A percentile compares a stretch with the other conserved stretches of the same genome.
Conservation (phyloP, 129 eudicot genomes). For the Flaveria sonorensis region DNA sequence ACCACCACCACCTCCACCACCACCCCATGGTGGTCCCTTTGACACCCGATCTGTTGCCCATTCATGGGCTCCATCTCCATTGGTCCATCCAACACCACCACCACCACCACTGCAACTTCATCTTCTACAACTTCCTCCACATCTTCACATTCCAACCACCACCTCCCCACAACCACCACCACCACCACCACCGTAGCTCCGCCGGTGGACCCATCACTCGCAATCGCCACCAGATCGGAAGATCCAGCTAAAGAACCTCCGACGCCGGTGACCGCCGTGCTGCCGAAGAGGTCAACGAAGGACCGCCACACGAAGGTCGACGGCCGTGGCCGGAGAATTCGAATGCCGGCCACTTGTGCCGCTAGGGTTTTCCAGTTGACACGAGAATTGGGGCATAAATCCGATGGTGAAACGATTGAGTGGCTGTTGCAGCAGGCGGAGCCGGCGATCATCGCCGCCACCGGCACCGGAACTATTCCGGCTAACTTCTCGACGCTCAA, state of each 20-base stretch:
- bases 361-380: conserved; percentile 79
- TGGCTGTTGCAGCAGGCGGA: conserved; percentile 81
- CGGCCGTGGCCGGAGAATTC: conserved; percentile 83
- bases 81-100: conserved; percentile 20
- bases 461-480: conserved; percentile 81
- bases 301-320: conserved; percentile 83
- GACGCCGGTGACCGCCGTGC: conserved; percentile 28
- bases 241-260: conserved; percentile 39
- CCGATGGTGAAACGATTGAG: conserved; percentile 81
- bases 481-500: conserved; percentile 70
- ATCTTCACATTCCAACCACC: conserved; percentile 25
- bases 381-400: conserved; percentile 68
- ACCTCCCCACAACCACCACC: no score
- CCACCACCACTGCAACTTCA: neutral
- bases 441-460: conserved; percentile 70
- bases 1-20: conserved; percentile 43
- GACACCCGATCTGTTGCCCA: conserved; percentile 47
- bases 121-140: conserved; percentile 24
- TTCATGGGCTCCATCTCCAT: conserved; percentile 59
- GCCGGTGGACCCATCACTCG: conserved; percentile 62
- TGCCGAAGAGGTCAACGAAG: conserved; percentile 63
- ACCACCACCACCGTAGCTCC: no score
- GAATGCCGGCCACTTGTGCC: conserved; percentile 91
- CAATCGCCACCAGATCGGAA: conserved; percentile 71
- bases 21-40: conserved; percentile 43